Base-by-base conservation (phyloP, 2,329 filamentous ascomycete genomes). In the Didymella exigua region DNA sequence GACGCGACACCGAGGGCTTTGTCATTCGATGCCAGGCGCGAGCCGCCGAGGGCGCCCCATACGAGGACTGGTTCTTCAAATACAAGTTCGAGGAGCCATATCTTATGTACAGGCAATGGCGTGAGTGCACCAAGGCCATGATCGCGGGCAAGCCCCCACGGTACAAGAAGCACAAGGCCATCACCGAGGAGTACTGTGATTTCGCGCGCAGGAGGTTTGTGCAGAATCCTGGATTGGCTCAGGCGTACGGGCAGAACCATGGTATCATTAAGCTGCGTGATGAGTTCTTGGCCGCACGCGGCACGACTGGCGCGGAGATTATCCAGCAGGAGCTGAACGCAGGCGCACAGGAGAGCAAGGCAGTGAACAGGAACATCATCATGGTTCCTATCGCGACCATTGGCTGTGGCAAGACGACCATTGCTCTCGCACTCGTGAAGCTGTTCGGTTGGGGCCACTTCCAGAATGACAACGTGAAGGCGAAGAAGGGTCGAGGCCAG, bases 11-110 rank as follows among this genome's bases (percentile, higher is more conserved):
- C 0, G 95, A 99, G 76, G 95, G 95, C 4, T 99, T 99, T 66
- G 95, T 99, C 53, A 89, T 99, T 64, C 88, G 95, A 51, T 98
- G 95, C 58, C 83, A 90, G 86, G 78, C 86, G 80, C 80, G 81
- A 71, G 76, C 86, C 24, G 78, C 79, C 0, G 77, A 76, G 1
- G 71, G 74, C 13, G 75, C 74, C 2, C 83, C 84, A 0, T 95
- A 87, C 73, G 78, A 84, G n/a, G 93, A 99, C 74, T 99, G 95
- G 95, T 99, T 99, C 77, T 99, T 99, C 87, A 99, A 99, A 77
- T 99, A 93, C 84, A 99, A 99, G 78, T 99, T 99, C 57, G 95
- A 99, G 71, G 95, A 99, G 77, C 95, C 95, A 0, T 99, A 99
- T 72, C 80, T 99, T 57, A 96, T 99, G 91, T 99, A 98, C 77